Evolutionary conservation across 2,329 filamentous ascomycete genomes (phyloP).

Genomic region (Calonectria pseudoreteaudii): DNA sequence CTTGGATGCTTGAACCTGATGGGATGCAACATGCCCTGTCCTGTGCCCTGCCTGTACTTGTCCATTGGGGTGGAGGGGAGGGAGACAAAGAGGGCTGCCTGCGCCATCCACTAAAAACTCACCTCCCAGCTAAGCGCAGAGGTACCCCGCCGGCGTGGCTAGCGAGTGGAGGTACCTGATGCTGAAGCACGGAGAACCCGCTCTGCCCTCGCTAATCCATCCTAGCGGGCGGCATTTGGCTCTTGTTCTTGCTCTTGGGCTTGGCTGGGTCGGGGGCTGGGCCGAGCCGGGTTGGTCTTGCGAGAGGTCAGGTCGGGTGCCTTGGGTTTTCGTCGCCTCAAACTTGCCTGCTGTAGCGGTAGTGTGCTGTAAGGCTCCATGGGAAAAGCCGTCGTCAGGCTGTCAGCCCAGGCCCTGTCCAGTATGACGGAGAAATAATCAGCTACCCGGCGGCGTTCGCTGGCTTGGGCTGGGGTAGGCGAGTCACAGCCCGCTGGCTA

Average conservation of each 20-base stretch:
- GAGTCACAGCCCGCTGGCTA: conserved; percentile 6
- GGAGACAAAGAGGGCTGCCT: conserved; percentile 12
- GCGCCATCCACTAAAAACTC: conserved; percentile 24
- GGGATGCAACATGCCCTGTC: conserved; percentile 6
- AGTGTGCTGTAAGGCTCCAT: not conserved
- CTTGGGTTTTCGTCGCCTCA: not conserved
- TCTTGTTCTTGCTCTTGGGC: conserved; percentile 7
- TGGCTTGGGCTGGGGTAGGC: not conserved
- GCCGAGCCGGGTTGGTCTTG: conserved; percentile 7
- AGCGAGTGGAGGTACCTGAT: conserved; percentile 29
- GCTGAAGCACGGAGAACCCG: conserved; percentile 23
- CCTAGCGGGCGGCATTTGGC: conserved; percentile 17
- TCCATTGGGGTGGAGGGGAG: not conserved
- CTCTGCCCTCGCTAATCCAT: conserved; percentile 17
- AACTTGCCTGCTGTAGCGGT: not conserved
- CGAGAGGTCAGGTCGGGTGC: not conserved
- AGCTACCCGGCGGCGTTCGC: not conserved
- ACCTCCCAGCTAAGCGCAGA: conserved; percentile 17
- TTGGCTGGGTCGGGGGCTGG: conserved; percentile 19
- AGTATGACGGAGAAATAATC: conserved; percentile 3
- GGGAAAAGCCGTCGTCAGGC: not conserved
- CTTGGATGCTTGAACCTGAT: not conserved
- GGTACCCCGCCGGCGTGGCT: conserved; percentile 24
- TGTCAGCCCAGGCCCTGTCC: not conserved
- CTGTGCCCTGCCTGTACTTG: not conserved